Base-by-base conservation (phyloP, 306 rosid species). In the Rubus idaeus region DNA sequence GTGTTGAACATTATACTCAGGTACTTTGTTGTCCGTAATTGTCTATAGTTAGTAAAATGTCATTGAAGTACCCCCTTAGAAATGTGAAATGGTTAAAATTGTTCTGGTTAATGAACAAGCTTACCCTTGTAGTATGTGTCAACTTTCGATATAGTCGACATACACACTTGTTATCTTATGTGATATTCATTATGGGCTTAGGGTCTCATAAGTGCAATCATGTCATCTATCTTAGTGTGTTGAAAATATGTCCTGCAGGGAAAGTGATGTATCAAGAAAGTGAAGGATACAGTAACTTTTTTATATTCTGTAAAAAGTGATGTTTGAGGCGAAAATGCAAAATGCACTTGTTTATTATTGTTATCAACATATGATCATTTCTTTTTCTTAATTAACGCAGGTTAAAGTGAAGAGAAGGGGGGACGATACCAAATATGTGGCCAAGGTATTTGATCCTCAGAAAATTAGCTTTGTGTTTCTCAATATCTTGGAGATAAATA, bases 371-470 rank as follows among this genome's bases (percentile, higher is more conserved):
- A 12, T 26, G 9, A 41, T 57, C 3, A 44, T 13, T n/a, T 6
- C 79, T 20, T 73, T 46, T 41, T 53, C 8, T 62, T 78, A 67
- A 75, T 75, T 50, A 71, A 73, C 83, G 78, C 88, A 95, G 99
- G 99, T 95, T 55, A 95, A 95, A 89, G 96, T 95, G 78, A 95
- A 95, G 88, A 90, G 87, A 86, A 90, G 99, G 83, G 99, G 99
- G 58, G 99, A 95, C 82, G 97, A 95, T 83, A 90, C 94, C 66
- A 95, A 92, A 86, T 95, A 90, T 80, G 99, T 92, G 71, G 99
- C 99, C 71, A 92, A 92, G 97, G 99, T 95, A 80, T 57, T 44
- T 49, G 18, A 39, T 21, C 39, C 65, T 16, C 37, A 11, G 5
- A 65, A n/a, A 49, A 23, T 72, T 70, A 41, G 6, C 16, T 5